These are phyloP conservation scores for Chaetomium globosum DNA, from an alignment of 2,329 filamentous ascomycete genomes.

Conservation along the genomic window DNA sequence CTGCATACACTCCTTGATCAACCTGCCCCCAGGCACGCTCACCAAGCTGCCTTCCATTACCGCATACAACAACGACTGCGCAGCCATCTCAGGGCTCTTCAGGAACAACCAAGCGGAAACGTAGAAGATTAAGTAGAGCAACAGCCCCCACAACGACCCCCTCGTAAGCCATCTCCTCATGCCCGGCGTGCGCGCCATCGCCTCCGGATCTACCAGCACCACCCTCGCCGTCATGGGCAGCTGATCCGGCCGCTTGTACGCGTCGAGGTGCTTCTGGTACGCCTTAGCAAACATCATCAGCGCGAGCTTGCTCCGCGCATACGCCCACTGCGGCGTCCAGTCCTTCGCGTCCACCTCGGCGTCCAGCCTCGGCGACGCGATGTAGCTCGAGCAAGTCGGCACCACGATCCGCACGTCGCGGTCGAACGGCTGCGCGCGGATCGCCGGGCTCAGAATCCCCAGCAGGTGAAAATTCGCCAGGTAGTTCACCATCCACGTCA, in stretches of 20 bases:
- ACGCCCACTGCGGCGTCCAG: constrained; percentile 61
- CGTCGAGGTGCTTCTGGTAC: constrained; percentile 87
- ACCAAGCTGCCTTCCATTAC: constrained; percentile 77
- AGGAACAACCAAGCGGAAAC: constrained; percentile 82
- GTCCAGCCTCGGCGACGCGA: constrained; percentile 69
- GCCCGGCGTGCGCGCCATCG: constrained; percentile 80
- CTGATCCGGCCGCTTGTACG: constrained; percentile 81
- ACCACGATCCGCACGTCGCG: constrained; percentile 89
- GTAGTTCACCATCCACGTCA: constrained; percentile 93
- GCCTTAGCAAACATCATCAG: constrained; percentile 86
- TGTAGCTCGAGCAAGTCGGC: constrained; percentile 84
- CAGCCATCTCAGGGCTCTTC: constrained; percentile 80
- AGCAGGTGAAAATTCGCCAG: constrained; percentile 94
- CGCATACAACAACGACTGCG: constrained; percentile 83
- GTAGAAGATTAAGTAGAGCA: constrained; percentile 76
- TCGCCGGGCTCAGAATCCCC: constrained; percentile 84
- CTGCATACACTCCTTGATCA: constrained; percentile 88
- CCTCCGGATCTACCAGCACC: constrained; percentile 84
- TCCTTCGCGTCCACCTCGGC: constrained; percentile 49
- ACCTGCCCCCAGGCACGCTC: constrained; percentile 64
- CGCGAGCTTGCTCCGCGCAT: constrained; percentile 72
- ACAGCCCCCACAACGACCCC: constrained; percentile 78
- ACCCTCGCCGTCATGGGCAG: constrained; percentile 81
- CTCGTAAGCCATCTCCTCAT: constrained; percentile 84
- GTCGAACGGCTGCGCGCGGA: constrained; percentile 89